These are phyloP conservation scores for Penicillium fuscoglaucum DNA, from an alignment of 2,329 filamentous ascomycete species.

Conservation along the genomic window DNA sequence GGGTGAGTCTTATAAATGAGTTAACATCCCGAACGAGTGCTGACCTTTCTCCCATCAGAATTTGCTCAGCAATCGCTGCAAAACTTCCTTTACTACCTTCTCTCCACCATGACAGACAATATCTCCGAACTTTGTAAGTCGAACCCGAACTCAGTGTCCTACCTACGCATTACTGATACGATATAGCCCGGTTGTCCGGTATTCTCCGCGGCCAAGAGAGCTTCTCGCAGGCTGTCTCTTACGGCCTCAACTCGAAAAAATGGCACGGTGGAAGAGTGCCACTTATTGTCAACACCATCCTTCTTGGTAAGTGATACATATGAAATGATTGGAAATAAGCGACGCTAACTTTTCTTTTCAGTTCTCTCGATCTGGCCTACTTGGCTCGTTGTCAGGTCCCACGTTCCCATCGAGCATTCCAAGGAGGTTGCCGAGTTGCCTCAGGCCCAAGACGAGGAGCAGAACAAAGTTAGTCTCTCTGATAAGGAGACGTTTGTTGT, in stretches of 20 bases:
- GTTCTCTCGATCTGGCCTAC: constrained; percentile 30
- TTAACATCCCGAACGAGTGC: not conserved
- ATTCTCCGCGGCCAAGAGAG: constrained; percentile 49
- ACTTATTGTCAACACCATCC: constrained; percentile 43
- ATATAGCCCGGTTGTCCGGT: constrained; percentile 41
- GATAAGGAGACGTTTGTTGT: constrained; percentile 3
- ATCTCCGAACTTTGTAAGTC: constrained; percentile 49
- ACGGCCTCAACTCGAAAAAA: constrained; percentile 45
- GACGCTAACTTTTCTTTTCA: constrained; percentile 2
- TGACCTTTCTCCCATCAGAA: constrained; percentile 13
- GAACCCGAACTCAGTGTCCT: fast-evolving
- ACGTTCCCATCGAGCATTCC: constrained; percentile 23
- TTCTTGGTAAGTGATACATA: constrained; percentile 27
- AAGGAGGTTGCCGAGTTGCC: constrained; percentile 4
- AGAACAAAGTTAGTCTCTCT: not conserved
- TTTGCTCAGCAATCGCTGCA: constrained; percentile 56
- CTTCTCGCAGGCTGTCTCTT: constrained; percentile 48
- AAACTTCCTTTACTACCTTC: constrained; percentile 59
- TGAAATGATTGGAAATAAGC: not conserved
- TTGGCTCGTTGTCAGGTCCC: constrained; percentile 27
- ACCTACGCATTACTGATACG: constrained; percentile 7
- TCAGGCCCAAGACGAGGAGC: constrained; percentile 18
- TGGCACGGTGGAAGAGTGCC: constrained; percentile 47
- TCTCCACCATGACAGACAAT: constrained; percentile 57
- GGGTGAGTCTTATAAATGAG: constrained; percentile 28